Base-by-base conservation (phyloP, 2,329 filamentous ascomycete species). In the Botrytis paeoniae region DNA sequence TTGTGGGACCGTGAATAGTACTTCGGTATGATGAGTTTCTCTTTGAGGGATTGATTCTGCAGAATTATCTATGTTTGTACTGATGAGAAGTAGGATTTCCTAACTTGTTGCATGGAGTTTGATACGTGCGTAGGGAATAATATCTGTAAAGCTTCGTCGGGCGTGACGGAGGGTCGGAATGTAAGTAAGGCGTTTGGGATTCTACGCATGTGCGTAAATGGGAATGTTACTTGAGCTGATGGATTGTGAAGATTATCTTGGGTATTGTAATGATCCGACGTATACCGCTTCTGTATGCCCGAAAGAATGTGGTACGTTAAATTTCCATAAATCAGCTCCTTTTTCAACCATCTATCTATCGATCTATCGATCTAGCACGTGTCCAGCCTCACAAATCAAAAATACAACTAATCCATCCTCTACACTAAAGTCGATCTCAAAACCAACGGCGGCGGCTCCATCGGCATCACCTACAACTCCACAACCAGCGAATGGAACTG, bases 51-150 rank as follows among this genome's bases (percentile, higher is more conserved):
- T n/a, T 25, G 12, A 37, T n/a, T 14, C 29, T 35, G 14, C 9
- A 6, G n/a, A n/a, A n/a, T 14, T 25, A 54, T 18, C 7, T 37
- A 35, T 22, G 3, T 45, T 3, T 51, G 6, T 62, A 14, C 41
- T 29, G 35, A 70, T 22, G 8, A 3, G 4, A 35, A 29, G 14
- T 70, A 54, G 69, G 69, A 70, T 9, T 63, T 51, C 10, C 2
- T 39, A 16, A 63, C 59, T 29, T 63, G 41, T 48, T 63, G 57
- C 32, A 37, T 45, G 32, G 29, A 70, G 41, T 63, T 39, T 51
- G 69, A 63, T 41, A 70, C 57, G 6, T 70, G 68, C n/a, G 57
- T 70, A 2, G 68, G 68, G 29, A 70, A n/a, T 10, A 70, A 63
- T 14, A 70, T 70, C 18, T 70, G 69, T 35, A 63, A 63, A 37